Percentiles rank a stretch among this genome's conserved stretches.
phyloP scores from a whole-genome alignment of 192 early-diverging fungal species.

The Coemansia interrupta region DNA sequence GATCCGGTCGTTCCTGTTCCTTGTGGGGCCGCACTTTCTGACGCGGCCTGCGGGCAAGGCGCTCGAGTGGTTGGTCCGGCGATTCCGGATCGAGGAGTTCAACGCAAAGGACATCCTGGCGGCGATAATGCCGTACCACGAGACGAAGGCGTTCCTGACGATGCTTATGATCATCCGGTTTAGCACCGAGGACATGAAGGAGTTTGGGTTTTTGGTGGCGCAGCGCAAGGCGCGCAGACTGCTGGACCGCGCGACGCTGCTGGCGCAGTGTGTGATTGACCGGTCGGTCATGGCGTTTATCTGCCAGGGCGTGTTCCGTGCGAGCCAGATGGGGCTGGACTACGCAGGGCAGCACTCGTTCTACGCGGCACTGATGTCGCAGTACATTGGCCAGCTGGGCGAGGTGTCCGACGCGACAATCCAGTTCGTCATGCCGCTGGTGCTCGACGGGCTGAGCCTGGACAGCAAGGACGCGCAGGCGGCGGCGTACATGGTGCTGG shows the following conservation, averaged over 20 bases:
- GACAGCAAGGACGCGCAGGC: constrained; percentile 29
- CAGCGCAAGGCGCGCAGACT: constrained; percentile 54
- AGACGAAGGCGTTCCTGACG: constrained; percentile 80
- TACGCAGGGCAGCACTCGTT: constrained; percentile 42
- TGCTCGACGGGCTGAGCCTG: constrained; percentile 30
- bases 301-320: constrained; percentile 60
- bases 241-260: constrained; percentile 65
- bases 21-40: constrained; percentile 80
- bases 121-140: constrained; percentile 89
- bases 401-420: constrained; percentile 21
- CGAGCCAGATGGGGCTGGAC: constrained; percentile 19
- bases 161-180: constrained; percentile 75
- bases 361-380: constrained; percentile 38
- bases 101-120: constrained; percentile 76
- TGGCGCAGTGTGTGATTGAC: constrained; percentile 68
- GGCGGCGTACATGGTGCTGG: constrained; percentile 45
- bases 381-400: constrained; percentile 35
- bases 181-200: constrained; percentile 49
- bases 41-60: constrained; percentile 82
- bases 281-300: constrained; percentile 73
- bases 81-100: constrained; percentile 80
- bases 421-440: constrained; percentile 43
- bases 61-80: constrained; percentile 88
- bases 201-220: constrained; percentile 42
- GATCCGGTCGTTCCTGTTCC: constrained; percentile 70